Conservation (phyloP, 805 yeast species). For the Wickerhamomyces mucosus region DNA sequence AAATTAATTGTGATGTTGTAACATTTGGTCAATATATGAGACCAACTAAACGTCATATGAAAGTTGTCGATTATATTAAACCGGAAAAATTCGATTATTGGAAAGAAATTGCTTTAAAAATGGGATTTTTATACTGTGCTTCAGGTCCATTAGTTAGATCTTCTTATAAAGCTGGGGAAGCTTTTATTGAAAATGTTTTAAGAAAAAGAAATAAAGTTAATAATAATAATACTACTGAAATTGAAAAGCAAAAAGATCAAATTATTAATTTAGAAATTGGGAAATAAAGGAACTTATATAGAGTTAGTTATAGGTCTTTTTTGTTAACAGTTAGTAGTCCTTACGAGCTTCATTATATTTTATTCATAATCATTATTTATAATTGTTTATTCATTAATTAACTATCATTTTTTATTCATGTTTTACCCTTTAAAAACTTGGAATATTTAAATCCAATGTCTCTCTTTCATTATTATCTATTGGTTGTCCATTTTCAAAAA, state of each 20-base stretch:
- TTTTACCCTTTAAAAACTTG: constrained; percentile 20
- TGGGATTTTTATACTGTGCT: constrained; percentile 95
- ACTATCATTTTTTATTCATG: too few relatives aligned
- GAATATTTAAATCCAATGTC: constrained; percentile 42
- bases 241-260: background rate
- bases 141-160: constrained; percentile 96
- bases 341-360: too few relatives aligned
- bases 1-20: constrained; percentile 78
- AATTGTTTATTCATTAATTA: too few relatives aligned
- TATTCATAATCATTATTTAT: too few relatives aligned
- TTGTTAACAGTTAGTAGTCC: too few relatives aligned
- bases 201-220: constrained; percentile 43
- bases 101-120: constrained; percentile 74
- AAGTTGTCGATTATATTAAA: constrained; percentile 87
- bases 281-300: too few relatives aligned
- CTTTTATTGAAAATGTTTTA: constrained; percentile 88
- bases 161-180: constrained; percentile 96
- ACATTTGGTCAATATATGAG: constrained; percentile 99
- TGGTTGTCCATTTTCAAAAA: constrained; percentile 47
- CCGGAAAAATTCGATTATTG: constrained; percentile 94
- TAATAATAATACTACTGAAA: background rate
- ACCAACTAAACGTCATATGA: constrained; percentile 97
- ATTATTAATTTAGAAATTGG: too few relatives aligned
- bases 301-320: too few relatives aligned
- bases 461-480: constrained; percentile 32